phyloP scores from a whole-genome alignment of 2,329 filamentous ascomycete genomes.

The Colletotrichum australisinense region DNA sequence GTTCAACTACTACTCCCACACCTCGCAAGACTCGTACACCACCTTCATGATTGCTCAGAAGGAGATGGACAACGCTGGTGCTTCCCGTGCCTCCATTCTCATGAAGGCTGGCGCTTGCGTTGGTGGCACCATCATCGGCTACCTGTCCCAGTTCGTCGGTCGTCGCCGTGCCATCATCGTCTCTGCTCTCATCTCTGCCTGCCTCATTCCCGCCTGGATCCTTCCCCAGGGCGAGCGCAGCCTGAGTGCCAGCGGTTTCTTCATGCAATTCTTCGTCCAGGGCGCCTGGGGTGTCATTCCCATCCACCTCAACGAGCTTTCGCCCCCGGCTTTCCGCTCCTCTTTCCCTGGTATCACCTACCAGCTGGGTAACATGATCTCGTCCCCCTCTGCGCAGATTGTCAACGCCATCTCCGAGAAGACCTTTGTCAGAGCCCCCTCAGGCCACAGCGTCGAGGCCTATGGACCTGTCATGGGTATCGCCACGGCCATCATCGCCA shows the following conservation, averaged over 20 bases:
- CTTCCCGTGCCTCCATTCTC: conserved; percentile 80
- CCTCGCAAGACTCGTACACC: conserved; percentile 83
- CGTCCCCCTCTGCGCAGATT: conserved; percentile 79
- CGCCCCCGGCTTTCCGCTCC: conserved; percentile 76
- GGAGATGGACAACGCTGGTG: conserved; percentile 70
- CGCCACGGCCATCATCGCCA: conserved; percentile 80
- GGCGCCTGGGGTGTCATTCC: conserved; percentile 76
- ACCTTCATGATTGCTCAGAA: conserved; percentile 83
- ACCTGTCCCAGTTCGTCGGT: conserved; percentile 79
- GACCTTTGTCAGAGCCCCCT: conserved; percentile 61
- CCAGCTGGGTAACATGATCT: conserved; percentile 81
- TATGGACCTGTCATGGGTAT: conserved; percentile 83
- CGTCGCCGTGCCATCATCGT: conserved; percentile 76
- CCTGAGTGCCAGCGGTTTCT: conserved; percentile 74
- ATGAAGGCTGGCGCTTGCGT: conserved; percentile 85
- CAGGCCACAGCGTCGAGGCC: conserved; percentile 70
- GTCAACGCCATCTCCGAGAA: conserved; percentile 79
- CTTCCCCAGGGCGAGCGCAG: conserved; percentile 68
- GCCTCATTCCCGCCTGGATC: conserved; percentile 78
- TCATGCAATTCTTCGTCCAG: conserved; percentile 76
- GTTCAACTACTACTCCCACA: conserved; percentile 82
- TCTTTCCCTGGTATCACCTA: conserved; percentile 79
- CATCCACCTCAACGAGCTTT: conserved; percentile 80
- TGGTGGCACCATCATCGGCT: conserved; percentile 79
- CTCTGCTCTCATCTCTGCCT: conserved; percentile 68